Conservation (phyloP, 164 flowering plant species). For the Aristolochia contorta region DNA sequence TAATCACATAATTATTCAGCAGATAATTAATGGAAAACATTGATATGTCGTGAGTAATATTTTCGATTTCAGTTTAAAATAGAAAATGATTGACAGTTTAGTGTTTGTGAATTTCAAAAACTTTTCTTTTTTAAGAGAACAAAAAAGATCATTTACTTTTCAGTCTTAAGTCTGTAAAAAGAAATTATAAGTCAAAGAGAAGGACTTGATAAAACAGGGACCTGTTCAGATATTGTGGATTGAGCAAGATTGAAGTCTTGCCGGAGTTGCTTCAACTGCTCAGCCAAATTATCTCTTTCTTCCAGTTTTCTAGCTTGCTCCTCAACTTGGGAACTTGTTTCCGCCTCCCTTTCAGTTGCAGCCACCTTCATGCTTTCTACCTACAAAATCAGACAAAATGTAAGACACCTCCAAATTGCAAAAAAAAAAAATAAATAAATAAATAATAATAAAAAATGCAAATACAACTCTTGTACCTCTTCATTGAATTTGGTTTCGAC, state of each 20-base stretch:
- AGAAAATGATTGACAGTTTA: too few species aligned
- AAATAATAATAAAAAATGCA: too few species aligned
- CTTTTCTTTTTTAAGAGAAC: background rate
- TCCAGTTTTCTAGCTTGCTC: slow-evolving; percentile 22
- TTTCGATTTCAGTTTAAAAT: too few species aligned
- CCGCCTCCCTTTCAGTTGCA: slow-evolving; percentile 36
- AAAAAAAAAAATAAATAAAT: too few species aligned
- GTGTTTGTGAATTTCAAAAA: background rate
- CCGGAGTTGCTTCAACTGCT: slow-evolving; percentile 36
- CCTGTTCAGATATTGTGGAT: slow-evolving; percentile 36
- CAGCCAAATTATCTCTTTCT: slow-evolving; percentile 26
- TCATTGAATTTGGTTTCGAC: slow-evolving; percentile 43
- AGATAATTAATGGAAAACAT: background rate
- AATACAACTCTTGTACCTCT: slow-evolving; percentile 34
- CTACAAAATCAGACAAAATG: slow-evolving; percentile 15
- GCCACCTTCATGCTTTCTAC: slow-evolving; percentile 28
- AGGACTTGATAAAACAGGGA: slow-evolving; percentile 4
- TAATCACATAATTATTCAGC: background rate
- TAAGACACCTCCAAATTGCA: too few species aligned
- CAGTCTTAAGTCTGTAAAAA: background rate
- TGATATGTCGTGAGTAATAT: too few species aligned
- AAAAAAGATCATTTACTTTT: too few species aligned
- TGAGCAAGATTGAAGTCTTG: slow-evolving; percentile 41
- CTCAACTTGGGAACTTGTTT: slow-evolving; percentile 29
- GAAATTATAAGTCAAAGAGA: background rate